Evolutionary conservation across 2,329 filamentous ascomycete genomes (phyloP), one percentile per base, ranked within the genome.

Genomic region (Monilinia vaccinii-corymbosi): DNA sequence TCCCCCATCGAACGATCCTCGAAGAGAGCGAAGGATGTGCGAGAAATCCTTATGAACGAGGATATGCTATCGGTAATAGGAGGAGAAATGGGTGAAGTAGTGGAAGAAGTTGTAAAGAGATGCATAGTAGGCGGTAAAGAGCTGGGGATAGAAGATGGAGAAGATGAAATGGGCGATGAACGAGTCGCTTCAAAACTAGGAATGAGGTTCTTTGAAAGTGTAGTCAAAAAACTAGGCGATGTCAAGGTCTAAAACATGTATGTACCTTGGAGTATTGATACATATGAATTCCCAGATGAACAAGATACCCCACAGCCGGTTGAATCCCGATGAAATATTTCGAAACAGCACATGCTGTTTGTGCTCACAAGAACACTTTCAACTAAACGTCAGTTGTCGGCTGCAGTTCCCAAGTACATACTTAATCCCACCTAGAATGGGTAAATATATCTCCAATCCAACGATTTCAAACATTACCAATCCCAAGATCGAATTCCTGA

Each of bases 141-240:
- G 28, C 61, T 79, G 4, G 76, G 74, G 0, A 50, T 79, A 16
- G 62, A 59, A 9, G 67, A 71, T 2, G 68, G 64, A 0, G 75
- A 77, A 11, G 74, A 77, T 55, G 76, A 78, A 67, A 77, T 73
- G 7, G 60, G 48, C n/a, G 67, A 71, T 18, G 73, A 75, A 31
- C 31, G 36, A 31, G 75, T 76, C 5, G 76, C 74, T 0, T 72
- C 74, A 31, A 71, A 67, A 46, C 63, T 78, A 38, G 76, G 73
- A 4, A 71, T 74, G 67, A 69, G 63, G 2, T 76, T 77, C 47
- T 76, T 77, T 61, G 75, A 78, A 53, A 69, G 76, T 2, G 76
- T 79, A 8, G 77, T 79, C 25, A 77, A 76, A 65, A 72, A 66
- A 47, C 65, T 79, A 23, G 74, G 72, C 1, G 66, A 64, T 57